A percentile compares a stretch with the other conserved stretches of the same genome.
Evolutionary conservation across 257 asterid species (phyloP).

Genomic region (Solanum pimpinellifolium): DNA sequence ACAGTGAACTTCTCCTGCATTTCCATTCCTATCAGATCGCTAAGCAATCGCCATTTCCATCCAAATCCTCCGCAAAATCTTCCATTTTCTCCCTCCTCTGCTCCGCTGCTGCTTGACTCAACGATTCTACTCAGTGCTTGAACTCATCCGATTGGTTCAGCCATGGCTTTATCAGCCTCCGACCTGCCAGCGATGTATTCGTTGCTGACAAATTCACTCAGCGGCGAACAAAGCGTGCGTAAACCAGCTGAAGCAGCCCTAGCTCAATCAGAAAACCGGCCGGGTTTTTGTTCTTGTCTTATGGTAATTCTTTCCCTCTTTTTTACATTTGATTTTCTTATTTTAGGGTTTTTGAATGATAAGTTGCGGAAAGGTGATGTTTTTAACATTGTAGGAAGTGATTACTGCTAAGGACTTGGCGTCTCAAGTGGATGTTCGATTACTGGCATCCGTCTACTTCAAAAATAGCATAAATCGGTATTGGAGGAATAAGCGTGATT

Average conservation of each 20-base stretch:
- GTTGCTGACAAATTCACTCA: conserved; percentile 63
- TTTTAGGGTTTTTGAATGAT: neutral
- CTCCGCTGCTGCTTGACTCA: neutral
- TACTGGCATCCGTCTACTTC: conserved; percentile 84
- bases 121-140: neutral
- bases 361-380: neutral
- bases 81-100: neutral
- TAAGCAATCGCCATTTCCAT: neutral
- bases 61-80: neutral
- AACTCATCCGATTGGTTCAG: neutral
- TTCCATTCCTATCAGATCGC: conserved; percentile 4
- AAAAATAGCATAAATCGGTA: conserved; percentile 74
- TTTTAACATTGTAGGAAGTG: conserved; percentile 51
- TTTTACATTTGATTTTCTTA: neutral
- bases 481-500: conserved; percentile 84
- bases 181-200: conserved; percentile 85
- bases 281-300: conserved; percentile 94
- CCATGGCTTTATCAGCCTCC: conserved; percentile 71
- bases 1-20: conserved; percentile 13
- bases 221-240: conserved; percentile 59
- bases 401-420: conserved; percentile 63
- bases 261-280: conserved; percentile 70
- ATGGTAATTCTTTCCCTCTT: conserved; percentile 36
- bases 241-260: conserved; percentile 90
- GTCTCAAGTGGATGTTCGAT: conserved; percentile 65